phyloP scores from a whole-genome alignment of 2,329 filamentous ascomycete genomes.

The Alternaria ventricosa region DNA sequence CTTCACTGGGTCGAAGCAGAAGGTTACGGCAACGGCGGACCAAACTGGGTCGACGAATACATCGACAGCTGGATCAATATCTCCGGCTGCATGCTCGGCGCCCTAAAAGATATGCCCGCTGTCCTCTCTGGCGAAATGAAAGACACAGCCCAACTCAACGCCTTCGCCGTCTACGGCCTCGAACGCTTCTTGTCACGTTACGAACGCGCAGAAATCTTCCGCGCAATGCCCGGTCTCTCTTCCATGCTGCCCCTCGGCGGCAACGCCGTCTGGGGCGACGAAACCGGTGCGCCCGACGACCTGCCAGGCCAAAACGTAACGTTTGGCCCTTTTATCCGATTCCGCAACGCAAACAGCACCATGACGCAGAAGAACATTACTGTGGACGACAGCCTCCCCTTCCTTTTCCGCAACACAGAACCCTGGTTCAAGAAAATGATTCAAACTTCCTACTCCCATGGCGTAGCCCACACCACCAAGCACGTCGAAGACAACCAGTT shows the following conservation, averaged over 20 bases:
- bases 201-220: slow-evolving; percentile 91
- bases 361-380: slow-evolving; percentile 73
- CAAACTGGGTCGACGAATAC: slow-evolving; percentile 87
- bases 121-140: slow-evolving; percentile 97
- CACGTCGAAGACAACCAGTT: slow-evolving; percentile 74
- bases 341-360: slow-evolving; percentile 67
- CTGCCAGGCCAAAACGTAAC: slow-evolving; percentile 72
- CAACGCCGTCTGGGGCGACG: slow-evolving; percentile 91
- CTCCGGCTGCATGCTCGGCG: slow-evolving; percentile 95
- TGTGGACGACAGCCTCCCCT: slow-evolving; percentile 75
- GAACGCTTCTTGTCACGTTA: slow-evolving; percentile 93
- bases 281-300: slow-evolving; percentile 88
- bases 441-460: slow-evolving; percentile 80
- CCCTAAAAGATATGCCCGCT: slow-evolving; percentile 87
- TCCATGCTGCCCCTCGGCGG: slow-evolving; percentile 97
- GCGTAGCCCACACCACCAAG: slow-evolving; percentile 77
- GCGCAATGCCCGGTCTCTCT: slow-evolving; percentile 94
- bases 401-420: slow-evolving; percentile 79
- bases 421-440: slow-evolving; percentile 84
- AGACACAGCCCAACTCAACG: slow-evolving; percentile 94
- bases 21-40: slow-evolving; percentile 79
- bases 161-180: slow-evolving; percentile 94
- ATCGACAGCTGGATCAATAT: slow-evolving; percentile 98
- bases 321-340: slow-evolving; percentile 85
- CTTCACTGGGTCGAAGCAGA: slow-evolving; percentile 82